Evolutionary conservation across 2,329 filamentous ascomycete genomes (phyloP), one percentile per base, ranked within the genome.

Genomic region (Cladophialophora carrionii): DNA sequence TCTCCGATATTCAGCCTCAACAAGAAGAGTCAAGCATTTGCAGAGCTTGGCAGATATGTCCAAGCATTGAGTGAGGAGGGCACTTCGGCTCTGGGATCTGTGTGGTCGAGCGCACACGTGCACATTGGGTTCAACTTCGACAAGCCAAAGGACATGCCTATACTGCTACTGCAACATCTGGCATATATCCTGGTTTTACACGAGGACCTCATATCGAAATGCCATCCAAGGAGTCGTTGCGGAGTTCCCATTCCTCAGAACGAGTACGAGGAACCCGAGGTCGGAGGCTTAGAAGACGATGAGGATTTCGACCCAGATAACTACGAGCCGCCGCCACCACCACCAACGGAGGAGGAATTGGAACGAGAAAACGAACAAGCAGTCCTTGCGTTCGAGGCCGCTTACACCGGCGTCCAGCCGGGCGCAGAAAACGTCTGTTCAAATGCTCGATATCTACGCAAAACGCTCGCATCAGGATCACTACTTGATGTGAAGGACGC

Each of bases 141-240:
- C 4, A 34, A 41, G 1, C 41, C 64, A 0, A 54, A 63, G 57
- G 57, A 69, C 46, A 66, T 68, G 37, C 61, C 67, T 29, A 57
- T 66, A 4, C 43, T 63, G 22, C 34, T 65, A n/a, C 43, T 69
- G n/a, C 66, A 67, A 26, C 68, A 68, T 51, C 49, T 71, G 24
- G 64, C 66, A 20, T 71, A 68, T 37, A 65, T 66, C 48, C 61
- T 71, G 2, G 56, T 71, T 22, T 8, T 62, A 20, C 64, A 71
- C 24, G 68, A 71, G 43, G 63, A 68, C 24, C 62, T 70, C 31
- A 60, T 71, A 20, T 66, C 69, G 6, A 65, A 68, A n/a, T 69
- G 68, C 41, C 66, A 67, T 55, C 66, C 69, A 12, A 57, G 59
- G 46, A 65, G 62, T 32, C 62, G 69, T 5, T 61, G 61, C 32